Base-by-base conservation (phyloP, 441 rosid genomes). In the Erodium moschatum region DNA sequence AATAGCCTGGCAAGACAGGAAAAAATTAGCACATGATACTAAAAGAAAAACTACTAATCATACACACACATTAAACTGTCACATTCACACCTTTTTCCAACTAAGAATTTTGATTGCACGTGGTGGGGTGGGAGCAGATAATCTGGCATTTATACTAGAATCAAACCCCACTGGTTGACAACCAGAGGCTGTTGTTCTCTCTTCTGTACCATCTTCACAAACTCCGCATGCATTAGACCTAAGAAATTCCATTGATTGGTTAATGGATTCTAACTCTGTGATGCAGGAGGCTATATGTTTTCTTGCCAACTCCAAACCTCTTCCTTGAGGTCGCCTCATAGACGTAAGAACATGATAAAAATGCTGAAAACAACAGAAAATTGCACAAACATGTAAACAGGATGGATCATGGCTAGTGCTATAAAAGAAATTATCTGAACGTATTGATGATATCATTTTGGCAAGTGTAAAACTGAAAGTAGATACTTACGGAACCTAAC, bases 51-150 rank as follows among this genome's bases (percentile, higher is more conserved):
- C 16, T 48, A 48, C 16, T 48, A 1, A 48, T 13, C 54, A 48
- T 9, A 46, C 15, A 46, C 52, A 12, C 15, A 69, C n/a, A 48
- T 65, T 72, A 66, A 66, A 67, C 67, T 42, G 60, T 40, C 8
- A 69, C 74, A 29, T 73, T 72, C 72, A 69, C 73, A 91, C 99
- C 92, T 85, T 84, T 77, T 81, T 83, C 97, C 97, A 94, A 70
- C 91, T 83, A 70, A 89, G 87, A 75, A 89, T 73, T 73, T 91
- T 88, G 68, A 88, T 89, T 67, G 99, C 87, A 64, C 99, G 96
- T 6, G 97, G 99, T 11, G 97, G 97, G 71, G 97, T 86, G 54
- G 97, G 97, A 64, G 99, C 97, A 69, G 97, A 88, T 74, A 85
- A 78, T 83, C 96, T 83, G 78, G 84, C 84, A 76, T 94, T 89